Percentiles rank a stretch among this genome's conserved stretches.
These are phyloP conservation scores for Talaromyces atroroseus DNA, from an alignment of 2,329 filamentous ascomycete genomes.

Conservation along the genomic window DNA sequence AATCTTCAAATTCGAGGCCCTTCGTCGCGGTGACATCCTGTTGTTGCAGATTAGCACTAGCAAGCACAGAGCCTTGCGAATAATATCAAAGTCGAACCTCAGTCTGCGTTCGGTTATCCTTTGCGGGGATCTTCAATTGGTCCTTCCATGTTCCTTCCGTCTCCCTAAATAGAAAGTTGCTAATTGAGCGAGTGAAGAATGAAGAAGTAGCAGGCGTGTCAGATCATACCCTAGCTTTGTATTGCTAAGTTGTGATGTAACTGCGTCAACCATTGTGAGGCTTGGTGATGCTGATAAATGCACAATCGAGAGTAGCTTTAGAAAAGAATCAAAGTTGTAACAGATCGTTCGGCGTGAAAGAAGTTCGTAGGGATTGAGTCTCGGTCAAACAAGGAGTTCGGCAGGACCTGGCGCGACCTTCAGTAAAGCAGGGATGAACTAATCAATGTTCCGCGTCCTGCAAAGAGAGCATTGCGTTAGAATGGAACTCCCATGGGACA, in stretches of 20 bases:
- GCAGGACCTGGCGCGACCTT: not conserved
- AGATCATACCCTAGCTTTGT: slow-evolving; percentile 37
- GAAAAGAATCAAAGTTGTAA: not conserved
- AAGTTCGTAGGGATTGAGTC: not conserved
- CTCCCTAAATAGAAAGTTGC: slow-evolving; percentile 26
- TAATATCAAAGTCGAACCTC: slow-evolving; percentile 32
- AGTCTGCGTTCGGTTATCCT: slow-evolving; percentile 47
- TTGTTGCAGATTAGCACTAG: slow-evolving; percentile 3
- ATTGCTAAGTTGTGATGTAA: slow-evolving; percentile 42
- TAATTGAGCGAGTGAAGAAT: slow-evolving; percentile 14
- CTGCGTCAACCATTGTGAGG: slow-evolving; percentile 38
- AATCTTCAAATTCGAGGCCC: slow-evolving; percentile 95
- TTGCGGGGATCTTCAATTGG: slow-evolving; percentile 41
- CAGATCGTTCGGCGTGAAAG: not conserved
- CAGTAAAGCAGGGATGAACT: not conserved
- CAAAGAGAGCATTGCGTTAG: not conserved
- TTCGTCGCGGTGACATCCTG: slow-evolving; percentile 98
- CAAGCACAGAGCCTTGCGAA: not conserved
- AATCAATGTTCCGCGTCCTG: not conserved
- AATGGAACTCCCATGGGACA: not conserved
- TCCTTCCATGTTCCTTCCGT: slow-evolving; percentile 42
- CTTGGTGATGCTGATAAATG: not conserved
- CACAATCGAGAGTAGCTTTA: not conserved
- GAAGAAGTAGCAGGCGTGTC: slow-evolving; percentile 1
- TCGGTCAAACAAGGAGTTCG: not conserved